phyloP scores from a whole-genome alignment of 2,329 filamentous ascomycete genomes.

The Lithohypha guttulata region DNA sequence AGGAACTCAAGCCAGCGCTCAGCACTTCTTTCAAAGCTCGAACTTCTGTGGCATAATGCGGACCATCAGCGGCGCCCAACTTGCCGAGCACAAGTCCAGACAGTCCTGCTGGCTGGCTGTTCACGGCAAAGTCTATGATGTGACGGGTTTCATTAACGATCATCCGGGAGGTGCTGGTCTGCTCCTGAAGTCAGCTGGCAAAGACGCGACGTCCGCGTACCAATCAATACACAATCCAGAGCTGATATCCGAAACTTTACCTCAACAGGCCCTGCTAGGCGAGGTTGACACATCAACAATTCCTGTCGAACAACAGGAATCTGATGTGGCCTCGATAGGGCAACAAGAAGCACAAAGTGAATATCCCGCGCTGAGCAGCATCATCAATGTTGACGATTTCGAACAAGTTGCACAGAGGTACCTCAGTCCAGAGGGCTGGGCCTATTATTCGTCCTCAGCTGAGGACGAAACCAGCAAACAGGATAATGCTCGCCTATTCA shows the following conservation, averaged over 20 bases:
- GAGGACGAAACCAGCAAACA: constrained; percentile 39
- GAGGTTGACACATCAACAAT: constrained; percentile 10
- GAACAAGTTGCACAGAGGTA: constrained; percentile 27
- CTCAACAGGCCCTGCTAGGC: constrained; percentile 6
- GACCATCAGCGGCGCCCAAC: constrained; percentile 47
- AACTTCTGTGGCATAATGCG: neutral
- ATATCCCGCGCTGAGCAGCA: constrained; percentile 23
- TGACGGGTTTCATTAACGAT: constrained; percentile 12
- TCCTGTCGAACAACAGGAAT: neutral
- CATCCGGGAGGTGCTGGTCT: constrained; percentile 65
- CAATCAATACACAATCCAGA: constrained; percentile 14
- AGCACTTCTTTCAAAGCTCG: neutral
- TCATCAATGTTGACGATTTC: constrained; percentile 32
- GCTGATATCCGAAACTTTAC: constrained; percentile 10
- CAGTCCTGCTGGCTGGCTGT: constrained; percentile 45
- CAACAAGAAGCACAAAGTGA: constrained; percentile 1
- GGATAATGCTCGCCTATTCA: constrained; percentile 28
- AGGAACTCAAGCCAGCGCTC: too few relatives aligned
- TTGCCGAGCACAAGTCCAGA: constrained; percentile 74
- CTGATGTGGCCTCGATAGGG: neutral
- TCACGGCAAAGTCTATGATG: constrained; percentile 21
- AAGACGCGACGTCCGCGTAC: constrained; percentile 51
- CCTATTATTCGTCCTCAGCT: constrained; percentile 39
- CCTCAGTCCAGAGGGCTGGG: constrained; percentile 24
- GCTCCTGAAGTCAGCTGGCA: constrained; percentile 75